A percentile compares a stretch with the other conserved stretches of the same genome.
Evolutionary conservation across 2,329 filamentous ascomycete species (phyloP).

Genomic region (Calonectria pteridis): DNA sequence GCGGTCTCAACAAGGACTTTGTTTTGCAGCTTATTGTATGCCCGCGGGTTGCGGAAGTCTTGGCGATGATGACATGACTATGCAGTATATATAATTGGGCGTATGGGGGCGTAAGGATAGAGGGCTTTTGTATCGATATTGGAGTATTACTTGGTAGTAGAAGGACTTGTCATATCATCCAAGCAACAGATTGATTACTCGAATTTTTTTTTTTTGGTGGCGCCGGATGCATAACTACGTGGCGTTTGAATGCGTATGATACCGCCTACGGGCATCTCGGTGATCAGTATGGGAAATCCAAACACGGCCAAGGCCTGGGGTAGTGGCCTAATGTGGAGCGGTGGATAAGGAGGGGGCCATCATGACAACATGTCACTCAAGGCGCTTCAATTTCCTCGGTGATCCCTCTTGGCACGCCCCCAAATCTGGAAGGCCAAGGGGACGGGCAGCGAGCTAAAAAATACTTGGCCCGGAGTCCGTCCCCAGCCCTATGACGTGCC

Average conservation of each 20-base stretch:
- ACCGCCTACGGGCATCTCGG: neutral
- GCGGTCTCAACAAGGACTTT: neutral
- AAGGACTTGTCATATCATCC: neutral
- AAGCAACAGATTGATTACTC: too few species aligned
- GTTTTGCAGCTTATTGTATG: neutral
- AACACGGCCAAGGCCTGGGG: neutral
- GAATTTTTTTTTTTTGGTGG: neutral
- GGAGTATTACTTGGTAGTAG: neutral
- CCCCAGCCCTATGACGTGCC: slow-evolving; percentile 9
- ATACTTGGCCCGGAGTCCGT: neutral
- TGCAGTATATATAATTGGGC: neutral
- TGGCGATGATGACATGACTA: neutral
- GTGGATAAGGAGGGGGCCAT: slow-evolving; percentile 6
- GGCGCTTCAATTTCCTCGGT: neutral
- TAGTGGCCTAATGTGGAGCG: neutral
- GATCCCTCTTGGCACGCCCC: neutral
- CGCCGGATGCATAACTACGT: neutral
- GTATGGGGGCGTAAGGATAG: neutral
- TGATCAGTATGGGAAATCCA: neutral
- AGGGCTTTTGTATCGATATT: neutral
- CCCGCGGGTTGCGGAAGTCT: neutral
- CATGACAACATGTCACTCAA: neutral
- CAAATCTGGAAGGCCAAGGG: neutral
- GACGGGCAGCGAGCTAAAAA: neutral
- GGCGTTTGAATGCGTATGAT: neutral